These are phyloP conservation scores for Peronospora destructor DNA, from an alignment of 352 stramenopile species.

Conservation along the genomic window DNA sequence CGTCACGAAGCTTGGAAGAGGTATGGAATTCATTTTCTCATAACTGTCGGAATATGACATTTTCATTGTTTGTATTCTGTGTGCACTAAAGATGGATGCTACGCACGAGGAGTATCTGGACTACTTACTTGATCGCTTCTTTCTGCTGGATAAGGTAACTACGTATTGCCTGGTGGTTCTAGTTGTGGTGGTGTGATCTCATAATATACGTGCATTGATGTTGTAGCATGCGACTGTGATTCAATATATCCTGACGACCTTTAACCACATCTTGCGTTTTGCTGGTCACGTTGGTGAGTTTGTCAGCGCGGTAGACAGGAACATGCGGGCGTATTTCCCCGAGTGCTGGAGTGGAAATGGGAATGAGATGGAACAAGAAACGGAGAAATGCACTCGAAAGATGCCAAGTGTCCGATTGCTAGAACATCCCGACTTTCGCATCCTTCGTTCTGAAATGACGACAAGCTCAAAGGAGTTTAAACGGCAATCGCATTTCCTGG, in stretches of 20 bases:
- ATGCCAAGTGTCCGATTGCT: conserved; percentile 9
- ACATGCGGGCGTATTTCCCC: conserved; percentile 34
- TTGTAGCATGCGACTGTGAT: conserved; percentile 53
- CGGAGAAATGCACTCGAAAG: background rate
- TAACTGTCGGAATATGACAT: background rate
- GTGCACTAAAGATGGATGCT: conserved; percentile 40
- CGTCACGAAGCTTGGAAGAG: conserved; percentile 24
- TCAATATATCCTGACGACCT: conserved; percentile 61
- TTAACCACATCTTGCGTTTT: conserved; percentile 69
- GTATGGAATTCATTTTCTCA: conserved; percentile 8
- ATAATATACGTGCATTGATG: background rate
- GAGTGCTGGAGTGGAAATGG: conserved; percentile 2
- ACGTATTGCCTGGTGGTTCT: background rate
- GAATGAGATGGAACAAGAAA: background rate
- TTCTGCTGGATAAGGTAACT: conserved; percentile 62
- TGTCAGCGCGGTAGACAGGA: conserved; percentile 41
- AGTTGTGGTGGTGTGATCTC: background rate
- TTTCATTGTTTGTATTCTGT: background rate
- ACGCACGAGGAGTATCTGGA: conserved; percentile 60
- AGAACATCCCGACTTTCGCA: conserved; percentile 18
- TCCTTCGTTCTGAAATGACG: conserved; percentile 32
- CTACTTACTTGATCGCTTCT: conserved; percentile 56
- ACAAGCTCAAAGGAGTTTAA: conserved; percentile 50
- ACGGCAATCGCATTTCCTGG: conserved; percentile 56
- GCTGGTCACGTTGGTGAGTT: conserved; percentile 48